These are phyloP conservation scores for Ogataea trehalophila DNA, from an alignment of 805 yeast species.

Conservation along the genomic window DNA sequence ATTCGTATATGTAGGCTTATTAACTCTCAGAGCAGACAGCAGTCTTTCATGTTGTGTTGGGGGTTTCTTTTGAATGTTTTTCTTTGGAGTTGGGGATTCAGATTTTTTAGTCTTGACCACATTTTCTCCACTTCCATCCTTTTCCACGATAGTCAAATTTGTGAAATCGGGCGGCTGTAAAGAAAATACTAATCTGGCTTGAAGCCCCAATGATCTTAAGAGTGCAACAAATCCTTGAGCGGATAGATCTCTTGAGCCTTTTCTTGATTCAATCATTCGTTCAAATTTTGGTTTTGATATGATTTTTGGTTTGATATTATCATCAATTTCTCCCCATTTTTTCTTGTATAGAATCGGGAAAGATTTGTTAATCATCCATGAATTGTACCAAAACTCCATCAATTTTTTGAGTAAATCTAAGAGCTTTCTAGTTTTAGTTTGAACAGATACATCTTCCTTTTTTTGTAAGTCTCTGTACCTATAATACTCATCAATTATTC, in stretches of 20 bases:
- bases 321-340: slow-evolving; percentile 43
- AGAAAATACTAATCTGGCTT: slow-evolving; percentile 74
- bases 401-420: slow-evolving; percentile 72
- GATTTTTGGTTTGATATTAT: slow-evolving; percentile 17
- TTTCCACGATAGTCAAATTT: slow-evolving; percentile 21
- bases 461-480: slow-evolving; percentile 19
- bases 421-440: slow-evolving; percentile 57
- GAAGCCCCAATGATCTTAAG: slow-evolving; percentile 63
- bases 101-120: neutral
- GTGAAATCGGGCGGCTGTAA: slow-evolving; percentile 89
- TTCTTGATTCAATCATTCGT: slow-evolving; percentile 36
- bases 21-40: slow-evolving; percentile 24
- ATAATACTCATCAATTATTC: slow-evolving; percentile 40
- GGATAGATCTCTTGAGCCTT: slow-evolving; percentile 73
- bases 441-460: slow-evolving; percentile 16
- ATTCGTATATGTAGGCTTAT: slow-evolving; percentile 17
- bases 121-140: slow-evolving; percentile 16
- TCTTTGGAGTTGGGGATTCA: slow-evolving; percentile 4
- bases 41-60: slow-evolving; percentile 25
- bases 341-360: slow-evolving; percentile 45
- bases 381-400: slow-evolving; percentile 51
- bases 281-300: slow-evolving; percentile 40
- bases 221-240: slow-evolving; percentile 86
- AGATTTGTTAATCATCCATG: slow-evolving; percentile 30
- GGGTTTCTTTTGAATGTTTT: slow-evolving; percentile 6